Base-by-base conservation (phyloP, 768 basidiomycete genomes). In the Kwoniella shandongensis region DNA sequence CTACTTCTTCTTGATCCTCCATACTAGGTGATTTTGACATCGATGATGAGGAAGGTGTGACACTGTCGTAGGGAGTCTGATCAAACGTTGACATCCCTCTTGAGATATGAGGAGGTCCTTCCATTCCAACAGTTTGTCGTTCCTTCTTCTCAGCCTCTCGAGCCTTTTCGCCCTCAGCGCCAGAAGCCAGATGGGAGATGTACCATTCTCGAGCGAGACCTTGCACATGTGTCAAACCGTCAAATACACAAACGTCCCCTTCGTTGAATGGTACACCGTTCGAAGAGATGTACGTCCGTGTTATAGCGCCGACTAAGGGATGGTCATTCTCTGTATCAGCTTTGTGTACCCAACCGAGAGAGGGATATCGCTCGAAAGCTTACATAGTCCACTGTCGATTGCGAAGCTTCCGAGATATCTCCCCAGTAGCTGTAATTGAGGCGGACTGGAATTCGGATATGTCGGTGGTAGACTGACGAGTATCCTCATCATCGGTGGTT, bases 241-340 rank as follows among this genome's bases (percentile, higher is more conserved):
- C 77, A 52, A 76, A 78, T 1, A 78, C 76, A 47, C 75, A 76
- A 1, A 76, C 74, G 42, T 76, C 73, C 17, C 75, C 76, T n/a
- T 69, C 59, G 1, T 40, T 57, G 53, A 76, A 78, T 2, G 70
- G 48, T 17, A 75, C 66, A 1, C 76, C 77, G 35, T 65, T 59
- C 11, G 68, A 66, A 1, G 74, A 65, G 48, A 78, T 70, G 61
- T 74, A 78, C 22, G 75, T 76, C 22, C 74, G 67, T 1, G 73
- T 75, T 13, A 76, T 66, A 30, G 70, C 69, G 11, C 77, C 76
- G 52, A 77, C 76, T 77, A 48, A 27, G 17, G 15, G 23, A 52
- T 18, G 27, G 42, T 6, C 8, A 51, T 13, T 32, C 32, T 6
- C 32, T 32, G 57, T n/a, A 15, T 18, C 25, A 29, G 51, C 38